A percentile compares a stretch with the other conserved stretches of the same genome.
These are phyloP conservation scores for Pezicula carpinea DNA, from an alignment of 2,329 filamentous ascomycete genomes.

Conservation along the genomic window DNA sequence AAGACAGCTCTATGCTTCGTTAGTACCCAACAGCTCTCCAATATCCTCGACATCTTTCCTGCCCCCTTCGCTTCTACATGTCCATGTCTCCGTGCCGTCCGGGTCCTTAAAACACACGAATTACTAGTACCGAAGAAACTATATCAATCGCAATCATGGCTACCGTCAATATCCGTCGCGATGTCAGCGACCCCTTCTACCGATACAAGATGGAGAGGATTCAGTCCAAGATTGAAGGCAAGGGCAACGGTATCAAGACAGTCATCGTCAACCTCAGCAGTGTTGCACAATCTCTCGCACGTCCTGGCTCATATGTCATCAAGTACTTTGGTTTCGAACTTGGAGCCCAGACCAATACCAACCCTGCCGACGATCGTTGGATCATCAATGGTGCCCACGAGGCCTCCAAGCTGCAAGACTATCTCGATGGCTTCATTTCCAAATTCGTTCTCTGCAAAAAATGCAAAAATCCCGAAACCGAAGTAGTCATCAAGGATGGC, in stretches of 20 bases:
- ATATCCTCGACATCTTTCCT: constrained; percentile 45
- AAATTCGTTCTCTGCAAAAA: constrained; percentile 99
- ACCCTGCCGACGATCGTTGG: constrained; percentile 96
- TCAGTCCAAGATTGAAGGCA: constrained; percentile 99
- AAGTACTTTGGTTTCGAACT: constrained; percentile 99
- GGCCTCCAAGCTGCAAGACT: constrained; percentile 90
- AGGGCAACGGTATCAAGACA: constrained; percentile 99
- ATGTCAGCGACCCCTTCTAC: constrained; percentile 98
- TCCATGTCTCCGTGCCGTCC: constrained; percentile 34
- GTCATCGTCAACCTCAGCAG: constrained; percentile 96
- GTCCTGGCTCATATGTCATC: constrained; percentile 92
- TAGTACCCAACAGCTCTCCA: constrained; percentile 42
- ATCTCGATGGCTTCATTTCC: constrained; percentile 96
- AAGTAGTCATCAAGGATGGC: constrained; percentile 90
- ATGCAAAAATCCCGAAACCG: constrained; percentile 99
- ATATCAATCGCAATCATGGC: constrained; percentile 67
- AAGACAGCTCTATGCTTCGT: constrained; percentile 25
- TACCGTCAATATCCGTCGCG: constrained; percentile 96
- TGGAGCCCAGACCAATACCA: constrained; percentile 96
- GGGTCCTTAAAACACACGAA: constrained; percentile 18
- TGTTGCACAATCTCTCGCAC: constrained; percentile 86
- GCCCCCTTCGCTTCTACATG: constrained; percentile 30
- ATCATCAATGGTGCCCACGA: constrained; percentile 99
- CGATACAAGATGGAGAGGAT: constrained; percentile 99
- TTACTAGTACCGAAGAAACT: constrained; percentile 9